Conservation (phyloP, 306 rosid genomes). For the Gastrolobium villosum region DNA sequence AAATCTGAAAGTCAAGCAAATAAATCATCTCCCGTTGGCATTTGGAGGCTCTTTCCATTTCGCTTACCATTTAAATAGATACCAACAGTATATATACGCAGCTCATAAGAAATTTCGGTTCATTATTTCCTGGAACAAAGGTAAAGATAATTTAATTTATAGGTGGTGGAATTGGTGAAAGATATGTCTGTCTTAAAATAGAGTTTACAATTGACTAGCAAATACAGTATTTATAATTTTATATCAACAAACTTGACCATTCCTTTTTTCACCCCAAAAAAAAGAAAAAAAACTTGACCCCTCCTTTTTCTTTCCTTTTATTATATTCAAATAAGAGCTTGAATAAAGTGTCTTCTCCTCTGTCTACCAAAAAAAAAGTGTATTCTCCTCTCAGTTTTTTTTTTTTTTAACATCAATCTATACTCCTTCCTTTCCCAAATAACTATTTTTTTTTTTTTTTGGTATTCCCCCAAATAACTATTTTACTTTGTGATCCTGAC, state of each 20-base stretch:
- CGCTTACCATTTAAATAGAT: not conserved
- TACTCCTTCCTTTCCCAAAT: too few species aligned
- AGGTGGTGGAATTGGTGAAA: not conserved
- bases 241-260: not conserved
- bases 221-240: not conserved
- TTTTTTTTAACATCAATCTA: too few species aligned
- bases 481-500: too few species aligned
- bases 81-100: not conserved
- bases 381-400: too few species aligned
- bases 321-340: too few species aligned
- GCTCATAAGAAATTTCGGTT: not conserved
- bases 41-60: not conserved
- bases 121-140: not conserved
- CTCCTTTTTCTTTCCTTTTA: too few species aligned
- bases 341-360: too few species aligned
- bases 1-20: too few species aligned
- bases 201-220: not conserved
- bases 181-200: not conserved
- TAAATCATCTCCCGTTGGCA: not conserved
- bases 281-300: too few species aligned
- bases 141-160: not conserved
- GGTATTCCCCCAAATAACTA: too few species aligned
- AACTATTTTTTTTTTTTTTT: too few species aligned
- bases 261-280: constrained; percentile 25
- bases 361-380: too few species aligned